Conservation (phyloP, 495 filamentous ascomycete species). For the Penicillium argentinense region DNA sequence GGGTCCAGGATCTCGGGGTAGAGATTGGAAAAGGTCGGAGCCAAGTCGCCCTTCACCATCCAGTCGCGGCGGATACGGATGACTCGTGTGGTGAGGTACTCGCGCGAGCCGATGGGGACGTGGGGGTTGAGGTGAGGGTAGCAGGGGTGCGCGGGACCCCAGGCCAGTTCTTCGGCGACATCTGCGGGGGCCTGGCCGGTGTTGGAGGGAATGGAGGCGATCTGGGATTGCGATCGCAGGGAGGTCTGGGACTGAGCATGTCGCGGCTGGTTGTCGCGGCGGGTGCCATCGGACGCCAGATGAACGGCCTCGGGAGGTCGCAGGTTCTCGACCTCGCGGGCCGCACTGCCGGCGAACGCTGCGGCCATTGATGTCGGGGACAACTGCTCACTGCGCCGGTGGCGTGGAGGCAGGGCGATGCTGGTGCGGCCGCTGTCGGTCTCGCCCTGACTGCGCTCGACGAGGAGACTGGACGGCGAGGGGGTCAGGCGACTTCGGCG, state of each 20-base stretch:
- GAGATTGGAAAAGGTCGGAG: conserved; percentile 87
- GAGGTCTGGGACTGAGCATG: conserved; percentile 43
- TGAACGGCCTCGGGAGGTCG: conserved; percentile 35
- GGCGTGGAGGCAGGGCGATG: conserved; percentile 64
- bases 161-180: conserved; percentile 55
- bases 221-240: conserved; percentile 41
- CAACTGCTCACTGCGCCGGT: conserved; percentile 37
- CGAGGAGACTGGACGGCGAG: conserved; percentile 60
- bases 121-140: conserved; percentile 93
- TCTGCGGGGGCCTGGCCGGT: conserved; percentile 46
- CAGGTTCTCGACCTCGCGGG: conserved; percentile 28
- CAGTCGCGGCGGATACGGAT: conserved; percentile 91
- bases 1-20: conserved; percentile 96
- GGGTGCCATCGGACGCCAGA: conserved; percentile 26
- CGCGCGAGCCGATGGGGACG: conserved; percentile 71
- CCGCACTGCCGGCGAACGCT: conserved; percentile 36
- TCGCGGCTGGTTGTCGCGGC: conserved; percentile 28
- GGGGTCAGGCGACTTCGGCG: conserved; percentile 55
- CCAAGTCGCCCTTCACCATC: conserved; percentile 86
- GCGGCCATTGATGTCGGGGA: conserved; percentile 47
- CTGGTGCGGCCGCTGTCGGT: conserved; percentile 61
- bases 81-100: conserved; percentile 76
- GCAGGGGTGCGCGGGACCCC: conserved; percentile 89
- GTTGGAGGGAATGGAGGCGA: conserved; percentile 41
- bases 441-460: conserved; percentile 60